These are phyloP conservation scores for Uronychia setigera DNA, from an alignment of 73 alveolate species.

Conservation along the genomic window DNA sequence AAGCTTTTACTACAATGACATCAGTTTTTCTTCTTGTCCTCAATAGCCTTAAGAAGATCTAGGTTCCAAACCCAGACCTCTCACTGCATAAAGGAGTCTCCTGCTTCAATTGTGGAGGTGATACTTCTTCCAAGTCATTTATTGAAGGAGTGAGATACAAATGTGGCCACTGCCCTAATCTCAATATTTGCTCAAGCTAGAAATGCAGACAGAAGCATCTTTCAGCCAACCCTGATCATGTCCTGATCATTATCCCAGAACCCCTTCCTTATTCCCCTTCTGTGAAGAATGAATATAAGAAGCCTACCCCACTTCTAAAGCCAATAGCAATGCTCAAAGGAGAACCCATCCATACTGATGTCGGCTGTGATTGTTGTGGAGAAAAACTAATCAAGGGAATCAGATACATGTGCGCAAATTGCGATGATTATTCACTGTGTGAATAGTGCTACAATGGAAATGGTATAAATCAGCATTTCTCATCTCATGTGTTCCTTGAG, in stretches of 20 bases:
- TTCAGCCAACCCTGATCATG: conserved; percentile 45
- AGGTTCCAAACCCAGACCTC: conserved; percentile 33
- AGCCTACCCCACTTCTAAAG: not conserved
- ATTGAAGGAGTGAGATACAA: conserved; percentile 37
- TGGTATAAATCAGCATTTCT: conserved; percentile 1
- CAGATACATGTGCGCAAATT: conserved; percentile 35
- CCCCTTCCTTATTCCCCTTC: conserved; percentile 9
- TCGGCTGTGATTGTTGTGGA: conserved; percentile 46
- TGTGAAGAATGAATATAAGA: not conserved
- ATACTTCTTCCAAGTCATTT: not conserved
- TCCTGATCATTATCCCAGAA: conserved; percentile 23
- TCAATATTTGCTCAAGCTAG: conserved; percentile 6
- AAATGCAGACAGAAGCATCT: conserved; percentile 26
- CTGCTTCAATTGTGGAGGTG: conserved; percentile 15
- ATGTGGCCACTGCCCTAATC: conserved; percentile 34
- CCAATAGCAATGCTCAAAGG: not conserved
- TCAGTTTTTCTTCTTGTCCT: conserved; percentile 39
- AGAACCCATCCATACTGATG: not conserved
- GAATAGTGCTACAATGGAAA: conserved; percentile 4
- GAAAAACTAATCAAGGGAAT: conserved; percentile 26
- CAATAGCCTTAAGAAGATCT: conserved; percentile 5
- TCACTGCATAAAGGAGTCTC: conserved; percentile 26
- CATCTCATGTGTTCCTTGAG: conserved; percentile 22
- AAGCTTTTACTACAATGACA: conserved; percentile 1
- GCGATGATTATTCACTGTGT: conserved; percentile 49